Percentiles rank a stretch among this genome's conserved stretches.
These are phyloP conservation scores for Neurospora sp. DNA, from an alignment of 495 filamentous ascomycete species.

Conservation along the genomic window DNA sequence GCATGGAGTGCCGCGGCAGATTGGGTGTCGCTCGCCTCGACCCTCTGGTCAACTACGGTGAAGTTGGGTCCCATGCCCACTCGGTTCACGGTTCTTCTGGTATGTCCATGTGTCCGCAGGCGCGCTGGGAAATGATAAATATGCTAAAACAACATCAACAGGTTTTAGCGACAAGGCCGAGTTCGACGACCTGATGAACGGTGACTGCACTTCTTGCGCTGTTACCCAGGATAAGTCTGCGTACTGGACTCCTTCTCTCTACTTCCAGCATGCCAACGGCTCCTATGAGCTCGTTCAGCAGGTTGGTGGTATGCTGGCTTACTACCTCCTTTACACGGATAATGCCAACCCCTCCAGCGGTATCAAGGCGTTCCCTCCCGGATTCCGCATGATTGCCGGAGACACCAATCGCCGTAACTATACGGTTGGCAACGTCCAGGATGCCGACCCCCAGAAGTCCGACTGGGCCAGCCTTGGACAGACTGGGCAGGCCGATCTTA, in stretches of 20 bases:
- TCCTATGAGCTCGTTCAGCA: constrained; percentile 38
- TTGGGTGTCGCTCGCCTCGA: constrained; percentile 60
- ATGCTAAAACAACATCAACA: constrained; percentile 10
- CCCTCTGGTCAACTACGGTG: constrained; percentile 54
- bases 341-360: constrained; percentile 30
- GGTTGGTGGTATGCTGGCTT: constrained; percentile 56
- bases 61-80: constrained; percentile 58
- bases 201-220: constrained; percentile 53
- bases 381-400: constrained; percentile 83
- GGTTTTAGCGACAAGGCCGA: constrained; percentile 39
- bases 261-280: constrained; percentile 45
- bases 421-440: constrained; percentile 37
- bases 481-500: constrained; percentile 52
- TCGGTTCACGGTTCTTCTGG: constrained; percentile 58
- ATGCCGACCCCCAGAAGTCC: constrained; percentile 65
- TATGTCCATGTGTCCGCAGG: constrained; percentile 19
- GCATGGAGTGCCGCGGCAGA: constrained; percentile 65
- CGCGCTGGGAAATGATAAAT: neutral
- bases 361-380: constrained; percentile 64
- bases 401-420: constrained; percentile 60
- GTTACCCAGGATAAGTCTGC: constrained; percentile 55
- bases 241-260: constrained; percentile 59
- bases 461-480: constrained; percentile 49
- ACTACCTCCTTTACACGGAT: constrained; percentile 59
- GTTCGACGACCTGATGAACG: constrained; percentile 40